Evolutionary conservation across 2,329 filamentous ascomycete species (phyloP), one percentile per base, ranked within the genome.

Genomic region (Fusarium cicatricum): DNA sequence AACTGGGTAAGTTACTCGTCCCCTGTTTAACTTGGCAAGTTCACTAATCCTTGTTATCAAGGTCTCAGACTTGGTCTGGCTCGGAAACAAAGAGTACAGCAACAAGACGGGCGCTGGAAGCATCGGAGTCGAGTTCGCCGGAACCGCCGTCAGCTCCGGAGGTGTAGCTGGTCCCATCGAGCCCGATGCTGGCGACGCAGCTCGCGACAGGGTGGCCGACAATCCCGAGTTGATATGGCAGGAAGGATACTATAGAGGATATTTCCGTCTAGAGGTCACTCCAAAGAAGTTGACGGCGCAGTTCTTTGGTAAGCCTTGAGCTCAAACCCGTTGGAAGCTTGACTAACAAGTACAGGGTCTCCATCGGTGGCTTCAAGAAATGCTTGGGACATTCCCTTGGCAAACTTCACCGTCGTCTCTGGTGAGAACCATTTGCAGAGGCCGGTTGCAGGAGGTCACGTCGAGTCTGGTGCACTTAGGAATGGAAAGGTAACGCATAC

Each of bases 181-280:
- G 69, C 61, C 74, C 82, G 29, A 76, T 79, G 60, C 60, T n/a
- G 60, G 58, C 4, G 21, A 65, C 2, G 49, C 49, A 4, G 28
- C 60, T 42, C 60, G 57, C 4, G 50, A 34, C 9, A 52, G 61
- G 23, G 37, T 59, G 69, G 69, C 37, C 73, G 78, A 64, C 17
- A 91, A 90, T 71, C 74, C 77, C 1, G 86, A 89, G 71, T 76
- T 92, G 40, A 86, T 90, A 67, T 92, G 88, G 89, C 85, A 88
- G 64, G 89, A 91, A 52, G 72, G 86, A 8, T 91, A 89, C 71
- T 92, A 91, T 72, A 81, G 89, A 15, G 90, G 89, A 1, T 92
- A 92, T 74, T 91, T 86, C 63, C 82, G 89, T 67, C 75, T 91
- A 34, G 80, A 82, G 41, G 76, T 90, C 49, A 78, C 75, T 16